A percentile compares a stretch with the other conserved stretches of the same genome.
Evolutionary conservation across 1,284 basidiomycete species (phyloP).

Genomic region (Rhizoctonia solani): DNA sequence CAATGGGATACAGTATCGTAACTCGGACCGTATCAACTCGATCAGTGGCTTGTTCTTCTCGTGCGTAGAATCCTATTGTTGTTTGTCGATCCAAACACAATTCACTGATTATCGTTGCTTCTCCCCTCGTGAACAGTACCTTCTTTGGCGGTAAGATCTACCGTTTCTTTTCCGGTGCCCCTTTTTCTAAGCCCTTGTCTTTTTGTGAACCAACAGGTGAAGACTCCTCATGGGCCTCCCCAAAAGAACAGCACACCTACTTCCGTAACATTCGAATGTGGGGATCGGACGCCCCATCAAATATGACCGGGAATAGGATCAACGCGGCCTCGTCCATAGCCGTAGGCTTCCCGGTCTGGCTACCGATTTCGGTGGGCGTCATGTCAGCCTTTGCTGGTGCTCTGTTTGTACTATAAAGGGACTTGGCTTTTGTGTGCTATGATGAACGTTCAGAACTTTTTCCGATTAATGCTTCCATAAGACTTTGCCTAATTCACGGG

Average conservation of each 20-base stretch:
- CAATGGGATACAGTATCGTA: slow-evolving; percentile 58
- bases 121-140: slow-evolving; percentile 50
- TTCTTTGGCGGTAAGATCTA: slow-evolving; percentile 64
- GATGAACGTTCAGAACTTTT: not conserved
- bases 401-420: slow-evolving; percentile 8
- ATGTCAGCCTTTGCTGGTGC: slow-evolving; percentile 13
- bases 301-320: slow-evolving; percentile 35
- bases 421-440: slow-evolving; percentile 10
- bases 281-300: slow-evolving; percentile 44
- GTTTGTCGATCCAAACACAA: not conserved
- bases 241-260: slow-evolving; percentile 63
- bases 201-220: slow-evolving; percentile 51
- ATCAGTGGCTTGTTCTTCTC: slow-evolving; percentile 69
- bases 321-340: slow-evolving; percentile 13
- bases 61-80: slow-evolving; percentile 48
- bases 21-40: slow-evolving; percentile 48
- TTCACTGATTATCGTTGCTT: slow-evolving; percentile 1
- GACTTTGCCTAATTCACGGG: not conserved
- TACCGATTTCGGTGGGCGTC: slow-evolving; percentile 10
- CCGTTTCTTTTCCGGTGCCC: not conserved
- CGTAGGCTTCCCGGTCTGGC: not conserved
- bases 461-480: too few species aligned
- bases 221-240: slow-evolving; percentile 67
- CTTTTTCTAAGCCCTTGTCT: slow-evolving; percentile 5
- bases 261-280: slow-evolving; percentile 68